Evolutionary conservation across 1,284 basidiomycete species (phyloP), one percentile per base, ranked within the genome.

Genomic region (Coniferiporia sulphurascens): DNA sequence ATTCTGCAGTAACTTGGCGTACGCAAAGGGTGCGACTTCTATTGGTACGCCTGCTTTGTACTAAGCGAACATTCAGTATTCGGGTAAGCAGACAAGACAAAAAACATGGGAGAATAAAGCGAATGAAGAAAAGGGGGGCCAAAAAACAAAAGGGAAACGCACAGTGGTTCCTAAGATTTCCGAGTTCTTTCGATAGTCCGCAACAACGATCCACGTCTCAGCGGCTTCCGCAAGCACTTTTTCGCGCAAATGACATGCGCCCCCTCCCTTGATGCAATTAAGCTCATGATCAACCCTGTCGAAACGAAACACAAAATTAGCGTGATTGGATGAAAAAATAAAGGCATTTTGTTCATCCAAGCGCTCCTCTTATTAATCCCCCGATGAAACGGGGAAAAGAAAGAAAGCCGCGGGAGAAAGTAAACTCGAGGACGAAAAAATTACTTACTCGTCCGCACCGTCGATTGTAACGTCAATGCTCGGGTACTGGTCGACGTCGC

Each of bases 171-270:
- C 94, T 15, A 99, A 81, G 44, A 86, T 80, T 56, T 85, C 76
- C 7, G 88, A 87, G 68, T 98, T 94, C 76, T 97, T 99, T 65
- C 96, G 85, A 75, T 91, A 93, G 74, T 99, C 97, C 52, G 97
- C 96, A 48, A 99, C 96, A 51, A 98, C 81, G 70, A 98, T 79
- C 77, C 96, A 98, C 81, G 87, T 93, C 66, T 84, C 83, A n/a
- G 97, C 95, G 17, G 94, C 94, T 72, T 98, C 96, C 2, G 94
- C 95, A 17, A 99, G 82, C 2, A 99, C 95, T 74, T 99, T 99
- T 76, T 99, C 97, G 41, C 95, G 85, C 38, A 99, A 76, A 68
- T 99, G 97, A 73, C 96, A 98, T 1, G 95, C 96, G 9, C 96
- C 96, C 59, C 96, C 96, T 12, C 96, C 96, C 75, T 99, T 99